These are phyloP conservation scores for Aschersonia sp. DNA, from an alignment of 2,329 filamentous ascomycete genomes.

Conservation along the genomic window DNA sequence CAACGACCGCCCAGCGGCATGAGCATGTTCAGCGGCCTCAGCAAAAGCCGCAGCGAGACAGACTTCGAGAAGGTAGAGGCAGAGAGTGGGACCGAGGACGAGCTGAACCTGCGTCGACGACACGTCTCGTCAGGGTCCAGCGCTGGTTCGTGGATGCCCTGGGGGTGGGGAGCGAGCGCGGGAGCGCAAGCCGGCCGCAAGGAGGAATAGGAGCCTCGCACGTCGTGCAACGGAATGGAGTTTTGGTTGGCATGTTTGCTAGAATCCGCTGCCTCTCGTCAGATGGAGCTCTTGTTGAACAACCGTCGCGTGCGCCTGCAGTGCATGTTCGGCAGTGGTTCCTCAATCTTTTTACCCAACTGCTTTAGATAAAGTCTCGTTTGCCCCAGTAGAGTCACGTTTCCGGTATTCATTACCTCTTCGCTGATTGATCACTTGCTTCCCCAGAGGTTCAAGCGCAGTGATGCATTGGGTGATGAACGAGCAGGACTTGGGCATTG, in stretches of 20 bases:
- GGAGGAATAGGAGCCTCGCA: conserved; percentile 14
- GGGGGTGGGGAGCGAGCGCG: conserved; percentile 24
- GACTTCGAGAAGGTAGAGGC: conserved; percentile 85
- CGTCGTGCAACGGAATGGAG: not conserved
- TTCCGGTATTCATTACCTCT: too few species aligned
- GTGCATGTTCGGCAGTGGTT: too few species aligned
- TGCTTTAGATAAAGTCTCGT: too few species aligned
- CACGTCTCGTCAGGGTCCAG: conserved; percentile 9
- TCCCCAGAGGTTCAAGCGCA: too few species aligned
- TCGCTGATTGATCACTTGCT: too few species aligned
- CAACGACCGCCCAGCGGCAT: conserved; percentile 33
- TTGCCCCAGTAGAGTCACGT: too few species aligned
- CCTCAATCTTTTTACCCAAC: too few species aligned
- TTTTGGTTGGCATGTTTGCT: not conserved
- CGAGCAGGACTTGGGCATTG: too few species aligned
- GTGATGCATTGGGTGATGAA: too few species aligned
- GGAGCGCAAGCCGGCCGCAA: conserved; percentile 19
- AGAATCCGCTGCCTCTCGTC: not conserved
- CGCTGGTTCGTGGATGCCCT: conserved; percentile 30
- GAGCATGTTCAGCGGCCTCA: conserved; percentile 41
- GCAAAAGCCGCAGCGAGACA: conserved; percentile 71
- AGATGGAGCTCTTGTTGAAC: too few species aligned
- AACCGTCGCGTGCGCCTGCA: too few species aligned
- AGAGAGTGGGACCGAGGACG: conserved; percentile 49
- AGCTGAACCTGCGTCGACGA: conserved; percentile 20